phyloP scores from a whole-genome alignment of 2,329 filamentous ascomycete genomes.

The Diaporthe humulicola region DNA sequence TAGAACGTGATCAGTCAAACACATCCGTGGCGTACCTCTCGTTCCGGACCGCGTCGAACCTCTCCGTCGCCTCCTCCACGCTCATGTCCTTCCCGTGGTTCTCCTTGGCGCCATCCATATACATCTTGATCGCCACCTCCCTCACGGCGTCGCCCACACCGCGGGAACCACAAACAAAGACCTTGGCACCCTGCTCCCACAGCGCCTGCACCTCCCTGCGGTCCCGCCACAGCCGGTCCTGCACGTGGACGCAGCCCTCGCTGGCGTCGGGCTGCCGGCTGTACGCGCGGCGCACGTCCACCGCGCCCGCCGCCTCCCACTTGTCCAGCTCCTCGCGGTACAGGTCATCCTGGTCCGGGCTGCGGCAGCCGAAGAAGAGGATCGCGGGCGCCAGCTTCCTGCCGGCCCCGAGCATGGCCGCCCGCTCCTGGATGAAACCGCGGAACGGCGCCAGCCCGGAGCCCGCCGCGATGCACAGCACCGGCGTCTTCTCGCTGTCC shows the following conservation, averaged over 20 bases:
- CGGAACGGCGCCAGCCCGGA: conserved; percentile 73
- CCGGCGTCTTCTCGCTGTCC: conserved; percentile 58
- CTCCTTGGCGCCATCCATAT: conserved; percentile 50
- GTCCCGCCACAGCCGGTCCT: conserved; percentile 64
- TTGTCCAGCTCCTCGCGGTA: conserved; percentile 69
- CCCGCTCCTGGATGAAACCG: conserved; percentile 73
- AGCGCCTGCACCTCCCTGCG: conserved; percentile 48
- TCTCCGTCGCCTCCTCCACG: conserved; percentile 51
- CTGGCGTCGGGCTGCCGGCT: conserved; percentile 63
- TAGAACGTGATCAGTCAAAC: conserved; percentile 59
- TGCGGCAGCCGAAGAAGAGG: conserved; percentile 75
- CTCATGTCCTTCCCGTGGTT: conserved; percentile 44
- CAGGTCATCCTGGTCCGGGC: conserved; percentile 67
- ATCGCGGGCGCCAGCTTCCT: conserved; percentile 68
- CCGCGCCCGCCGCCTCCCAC: conserved; percentile 73
- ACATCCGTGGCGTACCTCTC: conserved; percentile 72
- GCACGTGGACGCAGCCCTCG: conserved; percentile 51
- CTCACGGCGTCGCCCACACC: conserved; percentile 57
- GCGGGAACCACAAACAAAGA: conserved; percentile 73
- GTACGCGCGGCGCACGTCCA: conserved; percentile 73
- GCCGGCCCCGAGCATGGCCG: conserved; percentile 62
- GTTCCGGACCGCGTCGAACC: conserved; percentile 65
- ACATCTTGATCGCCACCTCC: conserved; percentile 51
- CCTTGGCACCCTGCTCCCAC: conserved; percentile 58
- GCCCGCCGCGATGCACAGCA: conserved; percentile 65